phyloP scores from a whole-genome alignment of 78 protist species.

The slime mould (Dictyostelium discoideum) region dicty_2.7 NC_007089.4:1909501-1910000 shows the following conservation, averaged over 20 bases:
- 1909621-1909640: conserved; percentile 36
- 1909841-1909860: background rate
- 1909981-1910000: conserved; percentile 52
- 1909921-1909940: conserved; percentile 62
- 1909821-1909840: conserved; percentile 46
- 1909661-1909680: conserved; percentile 69
- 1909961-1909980: conserved; percentile 57
- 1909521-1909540: conserved; percentile 60
- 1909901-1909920: conserved; percentile 37
- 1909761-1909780: conserved; percentile 62
- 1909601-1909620: conserved; percentile 26
- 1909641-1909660: conserved; percentile 70
- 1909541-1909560: conserved; percentile 32
- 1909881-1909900: conserved; percentile 44
- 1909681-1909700: conserved; percentile 52
- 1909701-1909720: conserved; percentile 55
- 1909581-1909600: conserved; percentile 33
- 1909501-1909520: conserved; percentile 49
- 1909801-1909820: conserved; percentile 52
- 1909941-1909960: conserved; percentile 64
- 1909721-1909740: conserved; percentile 47
- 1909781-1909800: conserved; percentile 72
- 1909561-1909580: conserved; percentile 63
- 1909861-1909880: conserved; percentile 47
- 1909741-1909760: conserved; percentile 58